phyloP scores from a whole-genome alignment of 106 monocot species.

The Acorus gramineus region DNA sequence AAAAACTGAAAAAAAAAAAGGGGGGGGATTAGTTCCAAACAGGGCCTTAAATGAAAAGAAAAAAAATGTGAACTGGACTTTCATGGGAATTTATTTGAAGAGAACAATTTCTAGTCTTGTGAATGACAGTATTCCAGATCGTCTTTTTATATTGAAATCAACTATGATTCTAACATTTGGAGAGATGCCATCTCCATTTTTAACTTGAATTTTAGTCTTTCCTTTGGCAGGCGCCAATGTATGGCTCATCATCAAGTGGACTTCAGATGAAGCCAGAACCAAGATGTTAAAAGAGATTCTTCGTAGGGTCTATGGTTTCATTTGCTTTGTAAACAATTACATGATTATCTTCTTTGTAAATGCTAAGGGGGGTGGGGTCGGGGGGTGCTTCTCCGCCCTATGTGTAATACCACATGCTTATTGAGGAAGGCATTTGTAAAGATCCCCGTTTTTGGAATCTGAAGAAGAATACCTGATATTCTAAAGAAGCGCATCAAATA shows the following conservation, averaged over 20 bases:
- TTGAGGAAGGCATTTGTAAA: constrained; percentile 8
- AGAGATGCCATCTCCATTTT: too few relatives aligned
- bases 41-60: too few relatives aligned
- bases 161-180: too few relatives aligned
- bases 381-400: constrained; percentile 9
- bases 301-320: not conserved
- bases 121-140: too few relatives aligned
- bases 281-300: not conserved
- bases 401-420: not conserved
- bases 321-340: not conserved
- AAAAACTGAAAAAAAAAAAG: too few relatives aligned
- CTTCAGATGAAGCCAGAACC: constrained; percentile 6
- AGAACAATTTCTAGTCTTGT: too few relatives aligned
- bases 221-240: constrained; percentile 1
- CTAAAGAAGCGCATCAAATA: not conserved
- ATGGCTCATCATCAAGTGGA: not conserved
- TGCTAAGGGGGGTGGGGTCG: constrained; percentile 5
- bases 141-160: too few relatives aligned
- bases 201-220: too few relatives aligned
- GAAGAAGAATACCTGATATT: constrained; percentile 5
- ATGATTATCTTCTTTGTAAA: constrained; percentile 5
- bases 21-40: too few relatives aligned
- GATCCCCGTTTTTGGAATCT: constrained; percentile 4
- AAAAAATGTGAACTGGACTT: too few relatives aligned
- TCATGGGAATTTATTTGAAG: too few relatives aligned